phyloP scores from a whole-genome alignment of 2,329 filamentous ascomycete species.

The Chlorencoelia australis region DNA sequence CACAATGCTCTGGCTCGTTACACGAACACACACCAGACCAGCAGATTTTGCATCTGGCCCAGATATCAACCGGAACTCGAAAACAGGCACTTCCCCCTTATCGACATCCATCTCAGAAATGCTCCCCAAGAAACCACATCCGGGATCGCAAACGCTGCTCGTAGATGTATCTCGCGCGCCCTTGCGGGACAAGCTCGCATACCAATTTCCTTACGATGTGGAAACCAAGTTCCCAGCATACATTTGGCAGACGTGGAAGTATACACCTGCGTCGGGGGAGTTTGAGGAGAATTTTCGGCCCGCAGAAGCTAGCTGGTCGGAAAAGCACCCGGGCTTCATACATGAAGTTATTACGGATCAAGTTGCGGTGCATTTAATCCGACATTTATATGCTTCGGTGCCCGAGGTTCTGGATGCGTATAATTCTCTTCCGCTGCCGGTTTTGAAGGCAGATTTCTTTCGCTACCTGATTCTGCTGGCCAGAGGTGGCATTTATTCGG shows the following conservation, averaged over 20 bases:
- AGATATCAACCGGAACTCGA: slow-evolving; percentile 9
- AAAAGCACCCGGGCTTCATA: slow-evolving; percentile 79
- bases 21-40: slow-evolving; percentile 40
- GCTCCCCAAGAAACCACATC: slow-evolving; percentile 11
- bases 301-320: slow-evolving; percentile 81
- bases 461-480: slow-evolving; percentile 64
- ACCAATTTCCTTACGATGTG: slow-evolving; percentile 89
- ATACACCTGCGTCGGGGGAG: slow-evolving; percentile 62
- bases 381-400: slow-evolving; percentile 74
- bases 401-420: slow-evolving; percentile 74
- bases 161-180: slow-evolving; percentile 60
- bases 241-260: slow-evolving; percentile 99
- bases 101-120: slow-evolving; percentile 11
- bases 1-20: slow-evolving; percentile 59
- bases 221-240: slow-evolving; percentile 87
- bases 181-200: slow-evolving; percentile 71
- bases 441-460: slow-evolving; percentile 68
- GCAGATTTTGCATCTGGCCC: slow-evolving; percentile 1
- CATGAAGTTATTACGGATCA: slow-evolving; percentile 96
- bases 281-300: slow-evolving; percentile 69
- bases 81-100: slow-evolving; percentile 7
- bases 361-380: slow-evolving; percentile 70
- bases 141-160: slow-evolving; percentile 16
- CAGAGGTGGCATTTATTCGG: slow-evolving; percentile 74
- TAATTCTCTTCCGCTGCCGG: slow-evolving; percentile 58